Percentiles rank a stretch among this genome's conserved stretches.
Evolutionary conservation across 73 alveolate genomes (phyloP).

Genomic region (Paramecium tetraurelia): DNA sequence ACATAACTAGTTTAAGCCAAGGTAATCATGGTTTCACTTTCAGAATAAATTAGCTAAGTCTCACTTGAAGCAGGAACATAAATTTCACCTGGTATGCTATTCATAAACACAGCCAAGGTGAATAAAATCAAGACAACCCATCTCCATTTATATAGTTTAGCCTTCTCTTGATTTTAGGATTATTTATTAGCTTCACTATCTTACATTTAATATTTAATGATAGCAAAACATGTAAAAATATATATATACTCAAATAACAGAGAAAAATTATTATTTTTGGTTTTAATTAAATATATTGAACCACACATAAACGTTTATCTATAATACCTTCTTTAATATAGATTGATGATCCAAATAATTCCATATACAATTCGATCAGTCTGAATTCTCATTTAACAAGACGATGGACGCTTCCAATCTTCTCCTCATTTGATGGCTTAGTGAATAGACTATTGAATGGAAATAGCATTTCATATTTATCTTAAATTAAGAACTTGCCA

Average conservation of each 20-base stretch:
- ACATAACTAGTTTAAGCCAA: constrained; percentile 1
- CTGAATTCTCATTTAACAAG: background rate
- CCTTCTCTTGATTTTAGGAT: background rate
- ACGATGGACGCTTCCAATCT: too few species aligned
- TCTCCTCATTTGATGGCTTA: background rate
- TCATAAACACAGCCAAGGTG: background rate
- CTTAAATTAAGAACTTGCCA: background rate
- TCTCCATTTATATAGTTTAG: constrained; percentile 4
- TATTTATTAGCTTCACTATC: background rate
- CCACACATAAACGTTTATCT: background rate
- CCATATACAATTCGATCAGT: background rate
- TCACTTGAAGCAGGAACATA: constrained; percentile 25
- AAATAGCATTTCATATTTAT: background rate
- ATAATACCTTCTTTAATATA: background rate
- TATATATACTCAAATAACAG: background rate
- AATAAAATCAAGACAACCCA: background rate
- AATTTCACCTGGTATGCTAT: constrained; percentile 37
- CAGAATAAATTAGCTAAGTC: background rate
- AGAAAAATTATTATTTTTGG: background rate
- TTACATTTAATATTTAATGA: constrained; percentile 9
- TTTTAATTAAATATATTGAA: background rate
- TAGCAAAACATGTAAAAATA: background rate
- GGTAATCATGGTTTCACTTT: constrained; percentile 18
- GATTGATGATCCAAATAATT: background rate
- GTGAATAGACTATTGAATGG: background rate